phyloP scores from a whole-genome alignment of 345 rosid species.

The Citropsis articulata region DNA sequence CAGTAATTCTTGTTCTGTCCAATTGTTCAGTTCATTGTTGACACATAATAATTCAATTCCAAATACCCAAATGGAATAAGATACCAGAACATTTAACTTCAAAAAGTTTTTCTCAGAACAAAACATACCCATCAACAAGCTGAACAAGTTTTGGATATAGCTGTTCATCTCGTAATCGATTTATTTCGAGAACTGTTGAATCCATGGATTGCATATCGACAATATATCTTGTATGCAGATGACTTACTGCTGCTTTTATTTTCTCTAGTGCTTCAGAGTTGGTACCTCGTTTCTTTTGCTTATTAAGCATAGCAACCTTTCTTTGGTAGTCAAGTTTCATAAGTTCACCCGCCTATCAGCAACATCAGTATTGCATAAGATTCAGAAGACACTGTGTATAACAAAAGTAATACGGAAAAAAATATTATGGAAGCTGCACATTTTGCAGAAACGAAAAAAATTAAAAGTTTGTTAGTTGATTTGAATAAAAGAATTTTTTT shows the following conservation, averaged over 20 bases:
- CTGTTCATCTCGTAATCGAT: constrained; percentile 85
- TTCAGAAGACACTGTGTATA: background rate
- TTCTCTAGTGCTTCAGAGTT: constrained; percentile 82
- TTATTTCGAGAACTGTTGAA: constrained; percentile 91
- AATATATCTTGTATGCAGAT: constrained; percentile 90
- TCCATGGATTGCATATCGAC: constrained; percentile 99
- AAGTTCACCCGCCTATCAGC: constrained; percentile 74
- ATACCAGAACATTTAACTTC: background rate
- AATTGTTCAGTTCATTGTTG: background rate
- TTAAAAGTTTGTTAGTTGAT: background rate
- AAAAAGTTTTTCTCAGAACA: background rate
- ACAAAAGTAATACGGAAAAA: background rate
- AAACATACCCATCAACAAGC: constrained; percentile 86
- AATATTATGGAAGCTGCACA: background rate
- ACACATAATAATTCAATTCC: background rate
- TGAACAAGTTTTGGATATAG: constrained; percentile 75
- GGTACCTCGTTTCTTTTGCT: constrained; percentile 66
- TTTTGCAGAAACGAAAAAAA: background rate
- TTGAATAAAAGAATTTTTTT: background rate
- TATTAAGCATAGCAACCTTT: constrained; percentile 68
- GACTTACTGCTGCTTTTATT: constrained; percentile 84
- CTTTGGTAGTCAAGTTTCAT: constrained; percentile 90
- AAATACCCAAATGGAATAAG: background rate
- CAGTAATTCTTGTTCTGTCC: background rate
- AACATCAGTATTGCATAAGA: constrained; percentile 31